Evolutionary conservation across 208 protist species (phyloP), one percentile per base, ranked within the genome.

Genomic region (Crithidia thermophila): DNA sequence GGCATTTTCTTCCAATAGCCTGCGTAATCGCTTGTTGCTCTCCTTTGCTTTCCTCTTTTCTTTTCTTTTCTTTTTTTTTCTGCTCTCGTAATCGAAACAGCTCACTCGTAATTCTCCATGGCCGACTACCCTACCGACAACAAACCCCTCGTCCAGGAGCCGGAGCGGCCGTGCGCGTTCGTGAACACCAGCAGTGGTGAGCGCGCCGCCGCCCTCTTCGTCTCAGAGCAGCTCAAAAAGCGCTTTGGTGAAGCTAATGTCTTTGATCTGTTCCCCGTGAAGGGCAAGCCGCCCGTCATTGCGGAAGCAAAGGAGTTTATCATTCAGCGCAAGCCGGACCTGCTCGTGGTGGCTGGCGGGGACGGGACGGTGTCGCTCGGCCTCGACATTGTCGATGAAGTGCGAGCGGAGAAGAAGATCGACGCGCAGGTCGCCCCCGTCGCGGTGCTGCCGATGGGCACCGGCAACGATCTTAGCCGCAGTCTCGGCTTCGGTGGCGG

Each of bases 401-500:
- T 90, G 34, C 77, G 77, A 2, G 51, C 72, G 16, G 55, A 33
- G 0, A 73, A 72, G 20, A 49, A 39, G 43, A 73, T 90, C n/a
- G 64, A 62, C 11, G 40, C 46, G 23, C 6, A 27, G 10, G 59
- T 59, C 7, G 68, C 61, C 0, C 52, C 65, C 1, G 67, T 87
- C 4, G 81, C 79, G 3, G 74, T 91, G n/a, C 23, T 91, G 14
- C 81, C 85, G 25, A 80, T 91, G 75, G 85, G 85, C 42, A 91
- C 85, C 9, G 85, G 85, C 25, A 91, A 91, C 56, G 85, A 91
- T 47, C 72, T 91, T 14, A 86, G 79, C 49, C 68, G 72, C 50
- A 84, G 74, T n/a, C 59, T 91, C 14, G 85, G 85, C 43, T 87
- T 87, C 59, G 85, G 85, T 36, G 75, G 79, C 23, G 85, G 85